These are phyloP conservation scores for Excoecaria cochinchinensis DNA, from an alignment of 345 rosid genomes.

Conservation along the genomic window DNA sequence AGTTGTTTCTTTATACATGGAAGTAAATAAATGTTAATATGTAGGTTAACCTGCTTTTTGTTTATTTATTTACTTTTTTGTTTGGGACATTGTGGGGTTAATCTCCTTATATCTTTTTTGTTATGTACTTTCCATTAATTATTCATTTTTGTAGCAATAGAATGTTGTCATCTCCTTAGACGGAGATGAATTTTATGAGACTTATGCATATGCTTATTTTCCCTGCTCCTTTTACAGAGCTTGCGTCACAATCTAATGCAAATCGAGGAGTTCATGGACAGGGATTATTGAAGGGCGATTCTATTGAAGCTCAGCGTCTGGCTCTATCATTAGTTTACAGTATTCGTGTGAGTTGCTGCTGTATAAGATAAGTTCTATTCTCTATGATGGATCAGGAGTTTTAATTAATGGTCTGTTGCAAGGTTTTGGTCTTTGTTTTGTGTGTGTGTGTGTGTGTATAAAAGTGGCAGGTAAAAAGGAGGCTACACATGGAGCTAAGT, in stretches of 20 bases:
- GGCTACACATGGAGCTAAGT: not conserved
- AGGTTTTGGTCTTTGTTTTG: not conserved
- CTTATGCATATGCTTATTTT: too few species aligned
- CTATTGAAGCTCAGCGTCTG: constrained; percentile 90
- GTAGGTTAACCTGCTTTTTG: too few species aligned
- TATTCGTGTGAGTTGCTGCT: constrained; percentile 59
- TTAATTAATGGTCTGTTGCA: constrained; percentile 1
- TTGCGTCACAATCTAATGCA: constrained; percentile 61
- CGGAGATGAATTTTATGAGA: too few species aligned
- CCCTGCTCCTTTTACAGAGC: too few species aligned
- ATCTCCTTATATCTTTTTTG: not conserved
- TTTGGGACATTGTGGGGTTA: not conserved
- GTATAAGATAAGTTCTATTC: not conserved
- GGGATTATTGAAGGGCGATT: constrained; percentile 88
- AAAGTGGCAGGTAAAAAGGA: not conserved
- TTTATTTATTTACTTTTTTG: not conserved
- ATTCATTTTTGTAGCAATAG: too few species aligned
- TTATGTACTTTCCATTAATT: too few species aligned
- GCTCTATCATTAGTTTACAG: constrained; percentile 90
- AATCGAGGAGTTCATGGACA: constrained; percentile 97
- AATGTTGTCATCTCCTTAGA: too few species aligned
- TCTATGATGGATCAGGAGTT: constrained; percentile 3
- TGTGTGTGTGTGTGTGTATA: too few species aligned
- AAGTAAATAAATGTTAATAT: not conserved
- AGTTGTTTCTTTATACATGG: not conserved